Base-by-base conservation (phyloP, 2,329 filamentous ascomycete genomes). In the Cryphonectria naterciae region DNA sequence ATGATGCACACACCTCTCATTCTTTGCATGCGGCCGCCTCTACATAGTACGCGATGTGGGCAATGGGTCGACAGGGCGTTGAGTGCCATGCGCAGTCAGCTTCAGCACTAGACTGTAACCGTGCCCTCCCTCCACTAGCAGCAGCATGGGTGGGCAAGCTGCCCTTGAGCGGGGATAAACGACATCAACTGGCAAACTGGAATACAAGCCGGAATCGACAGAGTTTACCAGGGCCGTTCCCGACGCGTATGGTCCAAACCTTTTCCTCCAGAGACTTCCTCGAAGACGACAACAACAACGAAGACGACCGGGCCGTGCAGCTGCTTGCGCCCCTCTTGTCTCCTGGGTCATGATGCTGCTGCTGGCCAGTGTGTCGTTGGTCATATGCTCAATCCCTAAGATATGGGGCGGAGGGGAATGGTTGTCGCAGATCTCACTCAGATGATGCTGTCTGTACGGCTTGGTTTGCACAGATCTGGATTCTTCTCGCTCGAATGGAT, bases 141-240 rank as follows among this genome's bases (percentile, higher is more conserved):
- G 65, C 43, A 49, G n/a, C 69, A 67, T 67, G 68, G 56, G 43
- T 54, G n/a, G 22, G 46, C 1, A 25, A 56, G 68, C 69, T 68
- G 46, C 62, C 65, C 58, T 56, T 58, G 43, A 41, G 67, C 67
- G 65, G 64, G 72, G 67, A 54, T 69, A 22, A 11, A 39, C n/a
- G 67, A 69, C 60, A 66, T 46, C 67, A 70, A 43, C 70, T 61
- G 72, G 68, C 72, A 67, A 73, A 73, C 72, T 73, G 72, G 72
- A 73, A 72, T 32, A 52, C 67, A 68, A 70, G 58, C 72, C 70
- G 70, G 70, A 46, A 68, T 68, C 37, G 72, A 58, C 37, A 52
- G 22, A 65, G 61, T 62, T 54, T 65, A 32, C 66, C 32, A 41
- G 61, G 67, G 68, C 63, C 46, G 56, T 54, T 58, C 46, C 58